Evolutionary conservation across 257 asterid species (phyloP), one percentile per base, ranked within the genome.

Genomic region (Nicotiana otophora): DNA sequence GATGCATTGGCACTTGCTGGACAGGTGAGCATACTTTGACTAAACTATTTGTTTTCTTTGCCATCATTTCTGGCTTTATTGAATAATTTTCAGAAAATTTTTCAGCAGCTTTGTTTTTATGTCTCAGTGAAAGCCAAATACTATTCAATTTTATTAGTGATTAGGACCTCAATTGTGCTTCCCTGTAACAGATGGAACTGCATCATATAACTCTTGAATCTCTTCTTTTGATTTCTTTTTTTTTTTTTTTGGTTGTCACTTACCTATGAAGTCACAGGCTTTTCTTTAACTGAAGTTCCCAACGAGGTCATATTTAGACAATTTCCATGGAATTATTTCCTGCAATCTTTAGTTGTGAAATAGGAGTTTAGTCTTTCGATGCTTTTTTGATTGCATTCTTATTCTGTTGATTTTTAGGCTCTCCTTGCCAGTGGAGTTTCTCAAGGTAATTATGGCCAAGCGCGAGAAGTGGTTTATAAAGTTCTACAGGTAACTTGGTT

Each of bases 1-100:
- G 98, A 96, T 87, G 98, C 98, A 85, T 85, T 96, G 81, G 99
- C 98, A 72, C 97, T 96, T 87, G 95, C 98, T 67, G 98, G 99
- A 54, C 99, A 94, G 96, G 99, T 96, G 82, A 62, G 48, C 26
- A 64, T 62, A 19, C 80, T 36, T 42, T 4, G 8, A 65, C 80
- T 33, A 0, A 75, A 15, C 48, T 26, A 51, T 28, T 51, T 51
- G 26, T 75, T 75, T 75, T 51, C 46, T 75, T 15, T 75, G 17
- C 65, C 26, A 70, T 20, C 51, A 28, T 81, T 81, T 17, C 66
- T 81, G 66, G 4, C 60, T 1, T 81, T 61, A 81, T 26, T 30
- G 2, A 65, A 81, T 81, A 65, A 28, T 3, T 28, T 61, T 39
- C 36, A 36, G 72, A 1, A 15, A 75, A 53, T 3, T 39, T 39